Base-by-base conservation (phyloP, 352 stramenopile genomes). In the Globisporangium cylindrosporum region DNA sequence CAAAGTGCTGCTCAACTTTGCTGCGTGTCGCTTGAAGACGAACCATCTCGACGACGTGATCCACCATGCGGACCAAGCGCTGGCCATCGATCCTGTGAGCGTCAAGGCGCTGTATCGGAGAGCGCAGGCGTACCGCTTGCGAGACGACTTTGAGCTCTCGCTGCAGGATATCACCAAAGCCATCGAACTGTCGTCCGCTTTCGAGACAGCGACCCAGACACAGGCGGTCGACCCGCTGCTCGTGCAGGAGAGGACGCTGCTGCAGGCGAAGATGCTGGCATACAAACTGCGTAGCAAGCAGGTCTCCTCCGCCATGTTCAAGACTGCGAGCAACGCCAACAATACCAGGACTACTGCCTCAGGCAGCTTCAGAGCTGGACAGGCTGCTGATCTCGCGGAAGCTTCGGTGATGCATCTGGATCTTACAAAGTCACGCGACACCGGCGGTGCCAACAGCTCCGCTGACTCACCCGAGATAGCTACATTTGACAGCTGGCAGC, bases 231-330 rank as follows among this genome's bases (percentile, higher is more conserved):
- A 87, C 32, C 67, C 72, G 24, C 22, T 77, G 25, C 57, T 95
- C 9, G 41, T 77, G 27, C 80, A 89, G 56, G 88, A 95, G 55
- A 84, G 84, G 38, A 70, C 69, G 32, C 59, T 93, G 41, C 62
- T 94, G 38, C 76, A 82, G 9, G 81, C 84, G 3, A 91, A 92
- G 66, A 78, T 82, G 66, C 73, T 91, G 6, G 84, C 86, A 51
- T 95, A 95, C 71, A 91, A 86, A 59, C 41, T 85, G 65, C 71
- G 78, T 38, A 87, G 76, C 64, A 87, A 79, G 6, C 76, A 93
- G 54, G 71, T 94, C 20, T 92, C 86, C 27, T 65, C 73, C 51
- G 86, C 88, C 4, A 95, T 95, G 88, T 95, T 95, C 59, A 24
- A 60, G 15, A 51, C 18, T 18, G 62, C 64, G 9, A 66, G 66